Conservation (phyloP, 139 green algal genomes). For the Edaphochlamys debaryana region DNA sequence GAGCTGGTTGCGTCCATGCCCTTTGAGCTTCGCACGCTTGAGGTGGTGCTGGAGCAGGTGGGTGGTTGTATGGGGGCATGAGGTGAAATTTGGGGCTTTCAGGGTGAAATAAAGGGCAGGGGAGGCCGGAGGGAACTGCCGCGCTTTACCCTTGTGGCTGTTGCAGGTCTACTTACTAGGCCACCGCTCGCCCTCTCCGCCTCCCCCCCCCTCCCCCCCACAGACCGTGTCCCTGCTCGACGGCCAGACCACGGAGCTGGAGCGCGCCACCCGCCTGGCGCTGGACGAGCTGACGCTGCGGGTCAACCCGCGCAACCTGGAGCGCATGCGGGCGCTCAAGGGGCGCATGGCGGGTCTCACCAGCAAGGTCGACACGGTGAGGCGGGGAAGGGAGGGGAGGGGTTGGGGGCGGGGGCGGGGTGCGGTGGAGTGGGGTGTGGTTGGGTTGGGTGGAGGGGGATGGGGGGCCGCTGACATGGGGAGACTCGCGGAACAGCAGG, state of each 20-base stretch:
- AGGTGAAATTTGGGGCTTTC: too few species aligned
- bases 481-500: too few species aligned
- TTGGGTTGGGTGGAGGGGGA: neutral
- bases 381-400: neutral
- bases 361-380: constrained; percentile 39
- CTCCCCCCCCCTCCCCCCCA: neutral
- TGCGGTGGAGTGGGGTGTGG: neutral
- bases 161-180: too few species aligned
- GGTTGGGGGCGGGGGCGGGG: neutral
- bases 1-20: constrained; percentile 48
- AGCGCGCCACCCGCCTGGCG: constrained; percentile 21
- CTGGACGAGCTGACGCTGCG: constrained; percentile 47
- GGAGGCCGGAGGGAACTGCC: neutral
- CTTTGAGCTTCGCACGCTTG: constrained; percentile 66
- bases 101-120: neutral
- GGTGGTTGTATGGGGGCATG: neutral
- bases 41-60: constrained; percentile 63
- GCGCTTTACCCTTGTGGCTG: too few species aligned
- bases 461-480: too few species aligned
- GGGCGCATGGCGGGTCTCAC: constrained; percentile 32
- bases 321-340: constrained; percentile 48
- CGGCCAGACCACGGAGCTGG: constrained; percentile 34
- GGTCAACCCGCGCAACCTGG: constrained; percentile 47
- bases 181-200: neutral
- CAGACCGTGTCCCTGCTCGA: constrained; percentile 36